Evolutionary conservation across 139 green algal species (phyloP).

Genomic region (Chlorella sp.): DNA sequence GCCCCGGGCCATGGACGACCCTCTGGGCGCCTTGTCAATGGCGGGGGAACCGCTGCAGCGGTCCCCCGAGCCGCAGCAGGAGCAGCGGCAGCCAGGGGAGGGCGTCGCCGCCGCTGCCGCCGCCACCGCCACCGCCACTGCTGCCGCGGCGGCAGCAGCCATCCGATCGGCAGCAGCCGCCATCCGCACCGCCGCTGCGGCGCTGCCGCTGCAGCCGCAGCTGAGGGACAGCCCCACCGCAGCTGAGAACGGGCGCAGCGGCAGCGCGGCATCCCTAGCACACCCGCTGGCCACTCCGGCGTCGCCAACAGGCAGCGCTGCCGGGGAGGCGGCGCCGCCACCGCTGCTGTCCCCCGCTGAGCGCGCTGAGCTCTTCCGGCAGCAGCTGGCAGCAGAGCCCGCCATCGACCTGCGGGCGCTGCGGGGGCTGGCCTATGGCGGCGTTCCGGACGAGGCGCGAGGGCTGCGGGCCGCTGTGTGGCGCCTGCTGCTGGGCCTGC

Average conservation of each 20-base stretch:
- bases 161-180: background rate
- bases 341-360: background rate
- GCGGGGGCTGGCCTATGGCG: slow-evolving; percentile 62
- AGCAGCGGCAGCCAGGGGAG: background rate
- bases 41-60: background rate
- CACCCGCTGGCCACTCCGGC: too few relatives aligned
- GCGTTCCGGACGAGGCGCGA: slow-evolving; percentile 72
- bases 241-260: too few relatives aligned
- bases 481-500: slow-evolving; percentile 88
- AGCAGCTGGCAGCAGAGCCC: background rate
- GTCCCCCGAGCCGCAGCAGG: background rate
- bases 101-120: too few relatives aligned
- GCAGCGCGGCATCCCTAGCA: too few relatives aligned
- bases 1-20: slow-evolving; percentile 5
- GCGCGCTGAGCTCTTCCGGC: background rate
- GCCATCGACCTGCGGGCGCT: slow-evolving; percentile 67
- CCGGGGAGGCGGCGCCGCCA: background rate
- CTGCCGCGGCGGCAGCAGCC: background rate
- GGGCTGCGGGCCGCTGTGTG: slow-evolving; percentile 74
- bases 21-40: background rate
- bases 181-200: background rate
- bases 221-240: background rate
- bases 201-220: background rate
- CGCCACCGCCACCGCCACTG: background rate
- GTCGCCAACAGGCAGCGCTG: too few relatives aligned